Percentiles rank a stretch among this genome's conserved stretches.
Conservation (phyloP, 192 early-diverging fungal species). For the Coemansia sp. region DNA sequence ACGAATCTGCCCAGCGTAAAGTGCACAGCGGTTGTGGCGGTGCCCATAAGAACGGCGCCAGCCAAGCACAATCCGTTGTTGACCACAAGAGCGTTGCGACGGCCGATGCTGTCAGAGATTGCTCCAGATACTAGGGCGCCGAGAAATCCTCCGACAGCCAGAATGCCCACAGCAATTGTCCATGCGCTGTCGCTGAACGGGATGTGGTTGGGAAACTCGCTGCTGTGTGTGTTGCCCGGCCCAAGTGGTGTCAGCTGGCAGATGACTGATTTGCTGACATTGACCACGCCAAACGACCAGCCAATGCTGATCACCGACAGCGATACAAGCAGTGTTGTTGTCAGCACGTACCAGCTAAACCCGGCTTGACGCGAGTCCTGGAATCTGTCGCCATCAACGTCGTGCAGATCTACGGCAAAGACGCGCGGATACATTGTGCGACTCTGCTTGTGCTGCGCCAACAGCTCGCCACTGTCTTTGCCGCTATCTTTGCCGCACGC, state of each 20-base stretch:
- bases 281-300: conserved; percentile 39
- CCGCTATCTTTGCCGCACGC: background rate
- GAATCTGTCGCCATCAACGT: conserved; percentile 45
- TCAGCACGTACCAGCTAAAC: conserved; percentile 44
- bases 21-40: conserved; percentile 59
- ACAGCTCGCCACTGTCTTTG: background rate
- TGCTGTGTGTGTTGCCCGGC: background rate
- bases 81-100: conserved; percentile 63
- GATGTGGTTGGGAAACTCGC: conserved; percentile 32
- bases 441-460: background rate
- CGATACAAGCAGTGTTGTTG: conserved; percentile 37
- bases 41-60: conserved; percentile 63
- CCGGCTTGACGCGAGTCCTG: conserved; percentile 48
- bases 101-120: conserved; percentile 59
- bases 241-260: conserved; percentile 22
- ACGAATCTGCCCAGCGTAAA: conserved; percentile 71
- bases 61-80: conserved; percentile 68
- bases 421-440: conserved; percentile 19
- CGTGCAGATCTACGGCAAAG: conserved; percentile 49
- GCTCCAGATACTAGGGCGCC: conserved; percentile 61
- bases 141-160: conserved; percentile 62
- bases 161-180: conserved; percentile 55
- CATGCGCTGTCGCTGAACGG: conserved; percentile 42
- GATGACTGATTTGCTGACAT: conserved; percentile 42
- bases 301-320: conserved; percentile 42